Evolutionary conservation across 2,329 filamentous ascomycete species (phyloP), one percentile per base, ranked within the genome.

Genomic region (Dactylellina haptotyla): DNA sequence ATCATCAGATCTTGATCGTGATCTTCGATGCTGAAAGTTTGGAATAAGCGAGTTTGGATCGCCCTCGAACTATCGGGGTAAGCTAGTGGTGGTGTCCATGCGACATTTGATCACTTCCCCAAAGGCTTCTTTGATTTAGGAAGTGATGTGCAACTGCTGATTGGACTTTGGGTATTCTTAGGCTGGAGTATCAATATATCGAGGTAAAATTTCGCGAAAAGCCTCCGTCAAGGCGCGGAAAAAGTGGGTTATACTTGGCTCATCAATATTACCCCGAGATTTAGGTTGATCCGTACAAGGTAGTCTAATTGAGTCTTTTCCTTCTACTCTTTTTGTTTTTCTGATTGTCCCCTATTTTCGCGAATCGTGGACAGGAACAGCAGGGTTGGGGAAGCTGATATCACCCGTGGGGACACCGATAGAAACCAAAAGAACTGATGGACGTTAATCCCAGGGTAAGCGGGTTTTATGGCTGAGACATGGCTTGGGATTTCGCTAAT

Each of bases 101-200:
- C 20, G 34, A 45, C 25, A 2, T 26, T 39, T 28, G 9, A 10
- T 32, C n/a, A 20, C 26, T 18, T n/a, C 30, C 14, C 26, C 56
- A 32, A 26, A 18, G 26, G 30, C 45, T 25, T 48, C 59, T 34
- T 32, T 32, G n/a, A n/a, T 39, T 61, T 37, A 37, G 66, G 50
- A 71, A 69, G 16, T 59, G 65, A 63, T 56, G 14, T 37, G 23
- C 41, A 37, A 1, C 16, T n/a, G 20, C 14, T 26, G 18, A 53
- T 26, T 28, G 20, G 20, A 16, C 39, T 46, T 46, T n/a, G 41
- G 18, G 32, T 30, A 5, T 28, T 4, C 23, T 48, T 56, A 73
- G 69, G 16, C 61, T 95, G 6, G 83, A 86, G 37, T 96, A 96
- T 79, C 91, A 96, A 79, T 96, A 96, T 80, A 89, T 92, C 77